phyloP scores from a whole-genome alignment of 129 eudicot genomes.

The Rutidosis leptorrhynchoides region DNA sequence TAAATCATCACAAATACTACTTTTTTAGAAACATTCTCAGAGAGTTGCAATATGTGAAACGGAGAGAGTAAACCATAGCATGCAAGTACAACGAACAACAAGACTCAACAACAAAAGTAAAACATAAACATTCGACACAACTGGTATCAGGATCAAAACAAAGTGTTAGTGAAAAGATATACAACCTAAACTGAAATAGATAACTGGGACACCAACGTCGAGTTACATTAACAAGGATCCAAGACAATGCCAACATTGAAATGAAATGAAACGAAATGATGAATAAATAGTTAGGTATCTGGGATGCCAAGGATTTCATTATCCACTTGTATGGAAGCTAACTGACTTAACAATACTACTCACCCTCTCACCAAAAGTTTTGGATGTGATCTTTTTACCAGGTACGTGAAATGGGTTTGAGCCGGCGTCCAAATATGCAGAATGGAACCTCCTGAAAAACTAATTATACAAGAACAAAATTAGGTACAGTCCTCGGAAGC shows the following conservation, averaged over 20 bases:
- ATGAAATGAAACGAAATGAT: background rate
- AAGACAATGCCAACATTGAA: background rate
- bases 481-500: background rate
- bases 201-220: background rate
- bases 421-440: slow-evolving; percentile 93
- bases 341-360: slow-evolving; percentile 82
- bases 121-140: background rate
- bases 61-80: background rate
- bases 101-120: background rate
- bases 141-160: background rate
- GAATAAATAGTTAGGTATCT: background rate
- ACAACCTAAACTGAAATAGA: background rate
- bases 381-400: slow-evolving; percentile 92
- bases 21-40: background rate
- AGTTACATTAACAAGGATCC: background rate
- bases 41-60: background rate
- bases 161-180: background rate
- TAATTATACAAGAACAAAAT: slow-evolving; percentile 22
- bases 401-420: slow-evolving; percentile 98
- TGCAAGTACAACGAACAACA: too few species aligned
- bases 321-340: slow-evolving; percentile 57
- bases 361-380: slow-evolving; percentile 74
- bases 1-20: background rate
- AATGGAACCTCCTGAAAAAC: slow-evolving; percentile 93
- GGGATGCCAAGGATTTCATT: background rate